Evolutionary conservation across 768 basidiomycete species (phyloP), one percentile per base, ranked within the genome.

Genomic region (Mycena sanguinolenta): DNA sequence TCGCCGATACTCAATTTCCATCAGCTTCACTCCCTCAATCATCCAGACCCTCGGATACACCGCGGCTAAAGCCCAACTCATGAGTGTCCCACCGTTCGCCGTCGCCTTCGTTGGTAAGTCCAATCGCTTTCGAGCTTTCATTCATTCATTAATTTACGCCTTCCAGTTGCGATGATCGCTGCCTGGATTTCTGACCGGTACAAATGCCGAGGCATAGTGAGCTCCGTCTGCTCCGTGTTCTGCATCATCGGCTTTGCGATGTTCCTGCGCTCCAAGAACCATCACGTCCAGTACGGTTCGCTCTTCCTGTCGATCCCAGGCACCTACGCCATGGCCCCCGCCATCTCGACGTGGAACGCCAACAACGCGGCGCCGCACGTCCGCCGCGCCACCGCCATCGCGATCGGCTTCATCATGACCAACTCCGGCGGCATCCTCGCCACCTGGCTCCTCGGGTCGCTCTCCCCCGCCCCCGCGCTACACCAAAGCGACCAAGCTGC

Each of bases 21-120:
- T 70, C 36, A 84, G 90, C 62, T 91, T 92, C 78, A 81, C 85
- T 4, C 90, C 90, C 0, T 88, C 88, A 2, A 89, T 92, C 77
- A 84, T 91, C 7, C 75, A 83, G 2, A 80, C 80, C 23, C 82
- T 89, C 13, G 88, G 87, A 14, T 87, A 84, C 73, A 79, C 79
- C 13, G 81, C 83, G 1, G 80, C 84, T 27, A 72, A 77, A 32
- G 85, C 84, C 21, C 88, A 89, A 73, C 79, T 89, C 3, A 84
- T 87, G 79, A 86, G 84, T 13, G 87, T 88, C 1, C 79, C 82
- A 8, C 84, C 84, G 14, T 84, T 80, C 36, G 81, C 83, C 7
- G 79, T 79, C 12, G 82, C 77, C 23, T 82, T 80, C 72, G 76
- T 79, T 30, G 46, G 76, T 77, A 27, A 61, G 69, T 64, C 2